Evolutionary conservation across 2,329 filamentous ascomycete genomes (phyloP).

Genomic region (Pyrenochaeta sp.): DNA sequence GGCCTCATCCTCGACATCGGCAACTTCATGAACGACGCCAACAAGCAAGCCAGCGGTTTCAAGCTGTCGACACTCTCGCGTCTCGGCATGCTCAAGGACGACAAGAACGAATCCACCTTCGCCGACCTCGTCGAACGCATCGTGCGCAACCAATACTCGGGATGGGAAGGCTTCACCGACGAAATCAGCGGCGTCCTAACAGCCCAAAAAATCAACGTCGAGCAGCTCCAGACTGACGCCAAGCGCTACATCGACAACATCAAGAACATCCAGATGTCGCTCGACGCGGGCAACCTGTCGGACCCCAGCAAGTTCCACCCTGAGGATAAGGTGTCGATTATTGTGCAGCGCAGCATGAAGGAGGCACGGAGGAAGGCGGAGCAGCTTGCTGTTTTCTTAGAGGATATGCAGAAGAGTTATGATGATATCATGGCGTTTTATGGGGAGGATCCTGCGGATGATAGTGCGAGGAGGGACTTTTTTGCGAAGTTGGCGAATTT

Average conservation of each 20-base stretch:
- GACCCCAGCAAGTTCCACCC: slow-evolving; percentile 98
- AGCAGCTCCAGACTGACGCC: slow-evolving; percentile 86
- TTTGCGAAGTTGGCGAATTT: slow-evolving; percentile 93
- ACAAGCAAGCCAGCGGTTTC: slow-evolving; percentile 97
- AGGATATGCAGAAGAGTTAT: slow-evolving; percentile 90
- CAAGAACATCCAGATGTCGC: slow-evolving; percentile 87
- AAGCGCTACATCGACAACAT: slow-evolving; percentile 95
- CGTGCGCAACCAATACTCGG: slow-evolving; percentile 92
- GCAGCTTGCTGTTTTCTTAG: slow-evolving; percentile 91
- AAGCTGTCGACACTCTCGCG: slow-evolving; percentile 94
- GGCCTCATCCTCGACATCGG: slow-evolving; percentile 96
- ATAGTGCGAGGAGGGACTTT: slow-evolving; percentile 93
- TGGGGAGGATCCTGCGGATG: slow-evolving; percentile 90
- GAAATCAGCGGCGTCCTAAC: slow-evolving; percentile 83
- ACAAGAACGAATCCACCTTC: slow-evolving; percentile 97
- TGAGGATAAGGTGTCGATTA: slow-evolving; percentile 89
- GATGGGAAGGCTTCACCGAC: slow-evolving; percentile 88
- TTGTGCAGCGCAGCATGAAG: slow-evolving; percentile 95
- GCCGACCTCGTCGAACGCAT: slow-evolving; percentile 96
- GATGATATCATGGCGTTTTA: slow-evolving; percentile 97
- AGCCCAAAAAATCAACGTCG: slow-evolving; percentile 91
- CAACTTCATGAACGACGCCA: slow-evolving; percentile 99
- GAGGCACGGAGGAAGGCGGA: slow-evolving; percentile 94
- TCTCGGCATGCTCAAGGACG: slow-evolving; percentile 97
- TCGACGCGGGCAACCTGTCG: slow-evolving; percentile 92